These are phyloP conservation scores for Herpotrichia juniperi DNA, from an alignment of 2,329 filamentous ascomycete species.

Conservation along the genomic window DNA sequence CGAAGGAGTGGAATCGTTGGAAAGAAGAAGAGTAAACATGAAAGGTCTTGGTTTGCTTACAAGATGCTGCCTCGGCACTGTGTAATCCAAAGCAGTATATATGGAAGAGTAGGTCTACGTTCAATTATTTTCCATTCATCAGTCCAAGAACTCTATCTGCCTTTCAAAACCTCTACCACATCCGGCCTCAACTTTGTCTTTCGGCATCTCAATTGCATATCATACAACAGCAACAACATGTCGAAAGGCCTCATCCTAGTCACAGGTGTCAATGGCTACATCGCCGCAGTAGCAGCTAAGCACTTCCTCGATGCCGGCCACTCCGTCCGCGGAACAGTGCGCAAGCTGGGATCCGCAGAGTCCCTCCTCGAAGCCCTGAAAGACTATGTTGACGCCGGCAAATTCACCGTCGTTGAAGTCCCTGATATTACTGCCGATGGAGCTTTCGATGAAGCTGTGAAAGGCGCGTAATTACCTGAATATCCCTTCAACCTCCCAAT, in stretches of 20 bases:
- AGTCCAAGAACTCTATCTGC: too few relatives aligned
- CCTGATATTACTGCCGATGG: constrained; percentile 33
- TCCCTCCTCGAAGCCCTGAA: constrained; percentile 22
- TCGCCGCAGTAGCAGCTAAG: constrained; percentile 31
- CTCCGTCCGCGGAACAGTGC: constrained; percentile 38
- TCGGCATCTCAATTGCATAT: too few relatives aligned
- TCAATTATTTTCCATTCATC: too few relatives aligned
- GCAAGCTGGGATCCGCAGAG: constrained; percentile 23
- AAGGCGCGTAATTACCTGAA: constrained; percentile 18
- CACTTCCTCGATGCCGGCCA: constrained; percentile 33
- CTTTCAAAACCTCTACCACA: too few relatives aligned
- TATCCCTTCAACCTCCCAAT: background rate
- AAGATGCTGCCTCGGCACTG: too few relatives aligned
- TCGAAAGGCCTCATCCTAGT: constrained; percentile 33
- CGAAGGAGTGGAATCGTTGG: too few relatives aligned
- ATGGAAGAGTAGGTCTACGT: too few relatives aligned
- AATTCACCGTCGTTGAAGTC: constrained; percentile 29
- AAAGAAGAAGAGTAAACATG: too few relatives aligned
- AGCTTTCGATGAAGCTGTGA: constrained; percentile 33
- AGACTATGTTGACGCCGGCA: constrained; percentile 23
- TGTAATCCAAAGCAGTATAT: too few relatives aligned
- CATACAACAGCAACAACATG: constrained; percentile 9
- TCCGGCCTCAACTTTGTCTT: too few relatives aligned
- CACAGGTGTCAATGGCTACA: constrained; percentile 29
- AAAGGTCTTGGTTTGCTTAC: too few relatives aligned